Base-by-base conservation (phyloP, 2,329 filamentous ascomycete species). In the Didymella segeticola region DNA sequence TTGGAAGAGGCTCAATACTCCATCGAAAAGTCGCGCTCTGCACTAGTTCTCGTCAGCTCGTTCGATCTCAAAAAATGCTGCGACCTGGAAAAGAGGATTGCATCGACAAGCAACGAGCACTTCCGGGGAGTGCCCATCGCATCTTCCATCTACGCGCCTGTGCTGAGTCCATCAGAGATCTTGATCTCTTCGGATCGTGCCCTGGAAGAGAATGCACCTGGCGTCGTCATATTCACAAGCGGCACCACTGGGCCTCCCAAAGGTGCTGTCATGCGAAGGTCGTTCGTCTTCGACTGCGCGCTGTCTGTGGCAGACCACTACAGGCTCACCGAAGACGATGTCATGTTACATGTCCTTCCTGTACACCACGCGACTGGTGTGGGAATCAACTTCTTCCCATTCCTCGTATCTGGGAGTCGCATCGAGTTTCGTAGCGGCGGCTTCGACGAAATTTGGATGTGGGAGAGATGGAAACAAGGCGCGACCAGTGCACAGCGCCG, bases 221-320 rank as follows among this genome's bases (percentile, higher is more conserved):
- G 70, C 4, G 70, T 79, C 5, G 77, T 80, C 2, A 79, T 80
- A 20, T 80, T 79, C 65, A 80, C 77, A 4, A 78, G 75, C n/a
- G 78, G 78, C 1, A 80, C 77, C 0, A 80, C 78, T 2, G 78
- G 78, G 0, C 73, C 73, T 0, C 78, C 78, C 0, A 80, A 80
- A 57, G 78, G 76, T 14, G 74, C 75, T 22, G 75, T 80, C 1
- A 79, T 79, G 77, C 71, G 76, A 9, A 67, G 77, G 30, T 69
- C 72, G 1, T 79, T 74, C 56, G 68, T 75, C 9, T 75, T 75
- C 52, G 69, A 74, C 36, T 63, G 61, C 30, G 71, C 70, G 1
- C 37, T 72, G 15, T 64, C 66, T 11, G 61, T 74, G 31, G 69
- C 68, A 19, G 72, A 75, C 33, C 67, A 71, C 41, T 75, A 71